Percentiles rank a stretch among this genome's conserved stretches.
Conservation (phyloP, 1,139 yeast genomes). For the Wickerhamomyces sp. region DNA sequence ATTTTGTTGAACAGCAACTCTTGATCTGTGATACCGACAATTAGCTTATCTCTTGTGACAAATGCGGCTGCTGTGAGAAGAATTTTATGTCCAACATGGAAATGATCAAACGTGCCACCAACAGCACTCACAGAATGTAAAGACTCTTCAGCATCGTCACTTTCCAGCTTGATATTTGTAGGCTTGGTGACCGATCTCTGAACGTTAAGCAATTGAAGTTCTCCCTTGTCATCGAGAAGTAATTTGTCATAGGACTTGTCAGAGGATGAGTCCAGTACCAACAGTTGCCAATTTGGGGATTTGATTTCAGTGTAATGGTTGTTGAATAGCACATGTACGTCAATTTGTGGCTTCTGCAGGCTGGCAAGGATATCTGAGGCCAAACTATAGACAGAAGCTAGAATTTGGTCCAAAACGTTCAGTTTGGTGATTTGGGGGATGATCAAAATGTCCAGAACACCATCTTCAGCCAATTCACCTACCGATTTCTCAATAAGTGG, state of each 20-base stretch:
- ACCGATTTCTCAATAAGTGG: conserved; percentile 17
- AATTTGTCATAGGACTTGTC: conserved; percentile 5
- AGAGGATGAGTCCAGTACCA: conserved; percentile 13
- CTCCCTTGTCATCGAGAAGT: conserved; percentile 9
- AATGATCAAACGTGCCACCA: conserved; percentile 96
- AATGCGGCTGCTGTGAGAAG: conserved; percentile 70
- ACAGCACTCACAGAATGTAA: conserved; percentile 48
- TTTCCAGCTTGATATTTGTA: conserved; percentile 5
- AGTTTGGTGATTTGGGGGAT: conserved; percentile 12
- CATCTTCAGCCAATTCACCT: conserved; percentile 7
- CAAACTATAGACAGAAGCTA: conserved; percentile 18
- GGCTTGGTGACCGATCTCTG: conserved; percentile 8
- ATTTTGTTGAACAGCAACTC: conserved; percentile 70
- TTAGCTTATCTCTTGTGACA: conserved; percentile 46
- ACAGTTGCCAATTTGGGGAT: conserved; percentile 15
- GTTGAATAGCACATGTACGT: conserved; percentile 18
- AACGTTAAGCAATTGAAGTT: conserved; percentile 5
- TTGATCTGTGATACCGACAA: conserved; percentile 85
- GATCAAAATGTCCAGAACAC: conserved; percentile 16
- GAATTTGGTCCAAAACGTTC: conserved; percentile 15
- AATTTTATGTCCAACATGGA: conserved; percentile 94
- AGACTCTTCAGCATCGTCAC: conserved; percentile 19
- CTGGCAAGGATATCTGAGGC: conserved; percentile 11
- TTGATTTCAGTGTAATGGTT: conserved; percentile 16
- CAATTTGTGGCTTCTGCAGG: conserved; percentile 8